Conservation (phyloP, 768 basidiomycete genomes). For the Trametes punicea region DNA sequence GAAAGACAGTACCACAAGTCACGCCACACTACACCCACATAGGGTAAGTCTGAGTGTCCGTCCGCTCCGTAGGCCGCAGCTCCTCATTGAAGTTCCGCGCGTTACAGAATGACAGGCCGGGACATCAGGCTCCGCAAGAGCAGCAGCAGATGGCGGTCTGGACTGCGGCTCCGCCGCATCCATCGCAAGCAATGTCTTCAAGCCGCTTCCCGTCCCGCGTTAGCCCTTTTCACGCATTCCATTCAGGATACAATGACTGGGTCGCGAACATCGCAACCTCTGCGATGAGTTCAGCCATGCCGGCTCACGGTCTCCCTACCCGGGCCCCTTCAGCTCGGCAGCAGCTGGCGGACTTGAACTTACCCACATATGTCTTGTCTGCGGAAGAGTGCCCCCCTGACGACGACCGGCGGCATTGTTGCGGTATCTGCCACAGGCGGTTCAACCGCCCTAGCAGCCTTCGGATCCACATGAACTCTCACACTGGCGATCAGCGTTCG, state of each 20-base stretch:
- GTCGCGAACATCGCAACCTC: background rate
- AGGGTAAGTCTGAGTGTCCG: background rate
- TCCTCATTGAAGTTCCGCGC: background rate
- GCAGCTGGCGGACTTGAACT: background rate
- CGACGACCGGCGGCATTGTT: slow-evolving; percentile 29
- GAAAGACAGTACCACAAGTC: background rate
- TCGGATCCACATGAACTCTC: slow-evolving; percentile 61
- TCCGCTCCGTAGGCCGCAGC: background rate
- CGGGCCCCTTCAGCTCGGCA: background rate
- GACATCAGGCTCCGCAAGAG: background rate
- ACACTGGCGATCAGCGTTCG: slow-evolving; percentile 66
- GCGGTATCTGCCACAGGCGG: slow-evolving; percentile 50
- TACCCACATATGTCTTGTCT: slow-evolving; percentile 11
- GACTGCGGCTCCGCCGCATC: background rate
- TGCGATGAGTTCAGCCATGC: background rate
- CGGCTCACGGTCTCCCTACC: no score
- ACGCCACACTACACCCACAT: background rate
- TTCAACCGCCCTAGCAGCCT: slow-evolving; percentile 69
- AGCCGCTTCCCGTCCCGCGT: background rate
- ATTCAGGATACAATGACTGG: background rate
- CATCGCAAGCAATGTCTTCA: background rate
- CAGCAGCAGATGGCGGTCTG: background rate
- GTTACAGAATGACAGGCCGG: background rate
- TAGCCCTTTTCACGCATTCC: no score
- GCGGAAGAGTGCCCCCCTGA: slow-evolving; percentile 16